Evolutionary conservation across 768 basidiomycete species (phyloP).

Genomic region (Steccherinum ochraceum): DNA sequence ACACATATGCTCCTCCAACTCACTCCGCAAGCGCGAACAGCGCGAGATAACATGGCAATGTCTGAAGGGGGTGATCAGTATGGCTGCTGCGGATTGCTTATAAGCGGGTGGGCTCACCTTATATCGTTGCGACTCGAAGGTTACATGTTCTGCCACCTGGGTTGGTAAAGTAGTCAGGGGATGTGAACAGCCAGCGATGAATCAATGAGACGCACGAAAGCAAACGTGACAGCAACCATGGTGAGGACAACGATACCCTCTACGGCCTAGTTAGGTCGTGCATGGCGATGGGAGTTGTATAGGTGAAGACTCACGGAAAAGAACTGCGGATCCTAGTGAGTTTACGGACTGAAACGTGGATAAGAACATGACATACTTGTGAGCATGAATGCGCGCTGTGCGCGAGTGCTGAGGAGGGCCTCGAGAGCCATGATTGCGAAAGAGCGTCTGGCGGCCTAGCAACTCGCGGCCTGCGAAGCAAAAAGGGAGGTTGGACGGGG

Average conservation of each 20-base stretch:
- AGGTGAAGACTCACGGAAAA: constrained; percentile 9
- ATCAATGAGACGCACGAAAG: constrained; percentile 37
- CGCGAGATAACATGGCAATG: constrained; percentile 79
- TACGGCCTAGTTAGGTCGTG: constrained; percentile 24
- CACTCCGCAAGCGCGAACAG: constrained; percentile 81
- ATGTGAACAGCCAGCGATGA: not conserved
- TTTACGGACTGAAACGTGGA: not conserved
- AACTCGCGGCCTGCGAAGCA: not conserved
- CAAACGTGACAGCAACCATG: constrained; percentile 70
- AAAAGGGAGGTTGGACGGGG: not conserved
- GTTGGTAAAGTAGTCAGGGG: constrained; percentile 1
- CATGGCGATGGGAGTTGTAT: not conserved
- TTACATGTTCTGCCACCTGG: constrained; percentile 48
- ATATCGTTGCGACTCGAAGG: constrained; percentile 37
- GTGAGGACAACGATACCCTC: constrained; percentile 71
- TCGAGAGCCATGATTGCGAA: constrained; percentile 56
- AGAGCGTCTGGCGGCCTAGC: not conserved
- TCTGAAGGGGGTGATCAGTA: no score
- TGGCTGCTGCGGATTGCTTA: constrained; percentile 11
- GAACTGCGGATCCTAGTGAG: constrained; percentile 4
- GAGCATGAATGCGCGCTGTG: constrained; percentile 65
- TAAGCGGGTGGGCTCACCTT: constrained; percentile 52
- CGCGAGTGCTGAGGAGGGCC: constrained; percentile 63
- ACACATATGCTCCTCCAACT: constrained; percentile 18
- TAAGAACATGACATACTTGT: constrained; percentile 45